Conservation (phyloP, 495 filamentous ascomycete genomes). For the Xylaria flabelliformis region DNA sequence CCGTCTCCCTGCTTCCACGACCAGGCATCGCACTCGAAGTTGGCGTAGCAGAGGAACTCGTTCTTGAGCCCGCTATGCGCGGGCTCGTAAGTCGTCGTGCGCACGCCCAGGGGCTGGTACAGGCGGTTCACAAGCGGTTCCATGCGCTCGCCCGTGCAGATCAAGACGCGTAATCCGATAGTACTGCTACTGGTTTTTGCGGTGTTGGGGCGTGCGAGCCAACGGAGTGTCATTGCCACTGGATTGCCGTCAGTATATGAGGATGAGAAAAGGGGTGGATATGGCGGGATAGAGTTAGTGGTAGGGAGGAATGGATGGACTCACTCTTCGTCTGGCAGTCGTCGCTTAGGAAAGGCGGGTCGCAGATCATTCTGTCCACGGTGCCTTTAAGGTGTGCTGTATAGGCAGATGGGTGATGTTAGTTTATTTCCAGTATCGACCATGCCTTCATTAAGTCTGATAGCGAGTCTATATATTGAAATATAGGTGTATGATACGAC, state of each 20-base stretch:
- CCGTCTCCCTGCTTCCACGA: slow-evolving; percentile 40
- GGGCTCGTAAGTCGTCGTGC: slow-evolving; percentile 66
- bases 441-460: neutral
- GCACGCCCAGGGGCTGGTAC: slow-evolving; percentile 55
- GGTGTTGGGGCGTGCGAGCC: slow-evolving; percentile 49
- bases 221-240: slow-evolving; percentile 76
- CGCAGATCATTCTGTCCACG: slow-evolving; percentile 71
- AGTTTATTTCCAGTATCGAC: neutral
- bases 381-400: slow-evolving; percentile 63
- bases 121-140: slow-evolving; percentile 57
- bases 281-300: neutral
- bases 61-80: slow-evolving; percentile 75
- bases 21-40: slow-evolving; percentile 69
- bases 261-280: slow-evolving; percentile 1
- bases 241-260: neutral
- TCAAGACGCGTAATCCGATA: slow-evolving; percentile 51
- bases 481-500: neutral
- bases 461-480: neutral
- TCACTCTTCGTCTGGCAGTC: slow-evolving; percentile 82
- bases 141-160: slow-evolving; percentile 79
- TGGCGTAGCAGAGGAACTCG: slow-evolving; percentile 79
- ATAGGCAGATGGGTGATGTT: slow-evolving; percentile 1
- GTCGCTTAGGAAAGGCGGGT: slow-evolving; percentile 79
- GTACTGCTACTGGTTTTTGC: neutral
- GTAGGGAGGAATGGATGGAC: slow-evolving; percentile 13